Evolutionary conservation across 257 asterid genomes (phyloP).

Genomic region (Verbena officinalis): DNA sequence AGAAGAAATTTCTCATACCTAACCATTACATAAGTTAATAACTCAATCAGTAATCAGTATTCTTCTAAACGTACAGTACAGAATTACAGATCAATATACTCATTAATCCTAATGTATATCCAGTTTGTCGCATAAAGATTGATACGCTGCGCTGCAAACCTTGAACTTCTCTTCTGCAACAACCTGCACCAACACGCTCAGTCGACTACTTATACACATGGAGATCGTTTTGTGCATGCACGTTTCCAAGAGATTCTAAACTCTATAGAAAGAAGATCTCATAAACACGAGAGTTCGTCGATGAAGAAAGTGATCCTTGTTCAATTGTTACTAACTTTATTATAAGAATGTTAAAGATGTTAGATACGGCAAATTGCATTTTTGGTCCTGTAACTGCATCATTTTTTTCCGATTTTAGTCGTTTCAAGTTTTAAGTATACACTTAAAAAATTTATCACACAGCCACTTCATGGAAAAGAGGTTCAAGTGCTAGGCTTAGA

Average conservation of each 20-base stretch:
- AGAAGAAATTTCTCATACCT: constrained; percentile 11
- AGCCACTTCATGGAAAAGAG: too few relatives aligned
- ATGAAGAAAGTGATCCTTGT: too few relatives aligned
- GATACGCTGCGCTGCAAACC: constrained; percentile 90
- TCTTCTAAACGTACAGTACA: constrained; percentile 2
- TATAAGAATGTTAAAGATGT: too few relatives aligned
- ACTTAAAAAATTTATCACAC: too few relatives aligned
- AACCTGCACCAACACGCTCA: constrained; percentile 43
- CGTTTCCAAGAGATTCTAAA: not conserved
- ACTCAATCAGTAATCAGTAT: constrained; percentile 6
- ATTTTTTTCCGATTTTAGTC: too few relatives aligned
- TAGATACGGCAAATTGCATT: too few relatives aligned
- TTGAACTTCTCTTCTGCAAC: constrained; percentile 94
- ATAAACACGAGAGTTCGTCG: not conserved
- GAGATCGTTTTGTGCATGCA: not conserved
- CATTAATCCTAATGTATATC: constrained; percentile 33
- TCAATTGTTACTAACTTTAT: too few relatives aligned
- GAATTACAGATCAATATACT: not conserved
- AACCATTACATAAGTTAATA: constrained; percentile 14
- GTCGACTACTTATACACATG: constrained; percentile 16
- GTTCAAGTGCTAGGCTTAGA: too few relatives aligned
- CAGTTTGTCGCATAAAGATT: constrained; percentile 72
- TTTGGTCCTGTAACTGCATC: too few relatives aligned
- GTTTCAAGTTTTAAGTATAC: too few relatives aligned
- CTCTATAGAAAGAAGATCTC: not conserved